phyloP scores from a whole-genome alignment of 345 rosid species.

The Camelina neglecta region DNA sequence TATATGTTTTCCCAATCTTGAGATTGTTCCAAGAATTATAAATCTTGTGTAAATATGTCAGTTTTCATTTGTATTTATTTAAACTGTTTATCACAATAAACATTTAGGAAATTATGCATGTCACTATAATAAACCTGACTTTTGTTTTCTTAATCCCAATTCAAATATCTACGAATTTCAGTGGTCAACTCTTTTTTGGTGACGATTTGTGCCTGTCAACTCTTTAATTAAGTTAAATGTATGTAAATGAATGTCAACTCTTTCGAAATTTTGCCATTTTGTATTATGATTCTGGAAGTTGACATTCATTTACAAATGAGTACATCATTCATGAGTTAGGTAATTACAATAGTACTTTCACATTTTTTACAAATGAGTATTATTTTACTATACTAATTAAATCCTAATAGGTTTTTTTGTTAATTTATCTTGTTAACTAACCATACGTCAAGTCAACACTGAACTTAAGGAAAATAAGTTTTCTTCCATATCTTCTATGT shows the following conservation, averaged over 20 bases:
- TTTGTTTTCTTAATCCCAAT: background rate
- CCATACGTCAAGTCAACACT: background rate
- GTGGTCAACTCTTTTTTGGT: conserved; percentile 2
- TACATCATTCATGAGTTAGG: background rate
- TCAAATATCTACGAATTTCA: background rate
- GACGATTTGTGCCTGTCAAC: background rate
- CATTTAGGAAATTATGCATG: no score
- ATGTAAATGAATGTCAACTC: background rate
- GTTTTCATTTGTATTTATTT: no score
- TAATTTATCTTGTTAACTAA: background rate
- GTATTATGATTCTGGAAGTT: no score
- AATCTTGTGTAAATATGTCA: no score
- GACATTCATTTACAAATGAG: no score
- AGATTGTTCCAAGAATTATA: no score
- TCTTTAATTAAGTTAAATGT: background rate
- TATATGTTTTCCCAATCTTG: no score
- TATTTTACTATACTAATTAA: background rate
- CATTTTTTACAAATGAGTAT: background rate
- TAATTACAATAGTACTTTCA: background rate
- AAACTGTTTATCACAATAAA: no score
- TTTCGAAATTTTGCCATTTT: no score
- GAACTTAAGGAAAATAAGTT: no score
- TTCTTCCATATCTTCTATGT: background rate
- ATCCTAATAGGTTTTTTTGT: background rate
- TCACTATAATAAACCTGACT: background rate